Base-by-base conservation (phyloP, 2,329 filamentous ascomycete species). In the Microdochium trichocladiopsis region DNA sequence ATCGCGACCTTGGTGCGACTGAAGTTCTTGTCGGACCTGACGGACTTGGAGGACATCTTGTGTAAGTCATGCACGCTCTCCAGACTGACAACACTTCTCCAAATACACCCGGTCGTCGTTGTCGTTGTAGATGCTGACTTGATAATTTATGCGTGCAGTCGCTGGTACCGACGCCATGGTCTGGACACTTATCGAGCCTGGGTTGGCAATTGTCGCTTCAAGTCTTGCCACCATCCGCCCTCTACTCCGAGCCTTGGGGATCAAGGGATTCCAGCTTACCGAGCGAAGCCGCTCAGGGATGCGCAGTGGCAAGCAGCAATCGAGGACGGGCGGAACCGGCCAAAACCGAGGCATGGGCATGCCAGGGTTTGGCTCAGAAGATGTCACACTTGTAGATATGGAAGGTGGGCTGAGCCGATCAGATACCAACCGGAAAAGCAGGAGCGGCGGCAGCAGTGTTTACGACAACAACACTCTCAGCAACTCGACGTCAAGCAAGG, bases 161-260 rank as follows among this genome's bases (percentile, higher is more conserved):
- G 69, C 70, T 50, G 74, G 71, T 22, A 80, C 77, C 3, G 68
- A 78, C 54, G 72, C 77, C 33, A 77, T 78, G 72, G 69, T 80
- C 6, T 82, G 78, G 78, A 80, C 76, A 10, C 64, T 81, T n/a
- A 67, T 81, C 51, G 78, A 82, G 58, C 77, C 78, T 2, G 78
- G 77, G 5, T 72, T 81, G 22, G 78, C 77, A 53, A 82, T 81
- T 47, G 62, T 76, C 24, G 78, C 78, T 12, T 73, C 78, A 2
- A 79, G 75, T 54, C 66, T 81, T 11, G 76, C 75, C 22, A 82
- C 78, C 4, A 77, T 81, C 28, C 74, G 78, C 2, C 78, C 78
- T 3, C 69, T 82, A 1, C 71, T 82, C 33, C 75, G 77, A 33
- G 65, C 67, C n/a, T 68, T 73, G 65, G 70, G 66, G 55, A 62